Base-by-base conservation (phyloP, 345 rosid genomes). In the Hypericum perforatum region DNA sequence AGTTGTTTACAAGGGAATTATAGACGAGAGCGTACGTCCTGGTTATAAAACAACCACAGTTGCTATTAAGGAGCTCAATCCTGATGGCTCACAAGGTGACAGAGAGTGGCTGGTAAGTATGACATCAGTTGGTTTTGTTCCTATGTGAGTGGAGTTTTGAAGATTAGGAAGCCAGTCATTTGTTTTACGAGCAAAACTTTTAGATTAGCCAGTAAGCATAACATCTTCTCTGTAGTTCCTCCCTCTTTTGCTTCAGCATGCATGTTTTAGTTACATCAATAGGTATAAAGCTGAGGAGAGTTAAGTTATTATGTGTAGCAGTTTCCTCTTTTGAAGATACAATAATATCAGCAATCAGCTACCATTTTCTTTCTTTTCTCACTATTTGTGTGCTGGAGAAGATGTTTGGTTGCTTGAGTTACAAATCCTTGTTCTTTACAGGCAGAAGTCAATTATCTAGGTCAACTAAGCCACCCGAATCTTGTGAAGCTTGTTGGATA, bases 401-500 rank as follows among this genome's bases (percentile, higher is more conserved):
- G 52, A 48, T 6, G 11, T 11, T 10, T 16, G 8, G 5, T 2
- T 22, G 43, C 38, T 53, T 22, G 13, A 40, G 29, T 8, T 46
- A 8, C 9, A 40, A 16, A 41, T 44, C 55, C 16, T 62, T 59
- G 32, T 69, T 41, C 59, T 56, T 70, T 76, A 66, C 74, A 91
- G 98, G 82, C 99, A 43, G 99, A 92, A 76, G 91, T 92, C 39
- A 85, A 85, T 64, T 89, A 89, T 75, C 69, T 92, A 65, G 99
- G 97, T 57, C 94, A 84, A 65, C 82, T 92, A 11, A 80, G 91
- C 68, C 95, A 92, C 67, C 69, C 82, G 11, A 89, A 89, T 75
- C 87, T 92, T 74, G 99, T 89, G 52, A 92, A 84, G 75, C 99
- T 92, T 49, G 86, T 89, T 76, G 99, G 99, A 8, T 86, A 85